Evolutionary conservation across 192 early-diverging fungal genomes (phyloP), one percentile per base, ranked within the genome.

Genomic region (Lobulomyces angularis): DNA sequence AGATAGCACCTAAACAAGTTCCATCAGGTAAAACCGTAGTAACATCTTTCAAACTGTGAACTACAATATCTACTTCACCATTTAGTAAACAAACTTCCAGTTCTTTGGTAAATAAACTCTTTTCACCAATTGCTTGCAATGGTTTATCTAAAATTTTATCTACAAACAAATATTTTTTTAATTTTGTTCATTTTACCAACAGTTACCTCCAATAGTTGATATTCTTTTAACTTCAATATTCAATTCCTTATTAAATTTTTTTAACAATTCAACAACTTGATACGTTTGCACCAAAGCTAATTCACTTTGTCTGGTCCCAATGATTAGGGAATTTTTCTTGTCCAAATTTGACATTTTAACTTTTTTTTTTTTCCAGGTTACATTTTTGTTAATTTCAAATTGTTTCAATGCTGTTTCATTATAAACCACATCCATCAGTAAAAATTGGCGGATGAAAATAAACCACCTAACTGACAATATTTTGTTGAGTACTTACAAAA

Each of bases 31-130:
- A 51, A 21, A 58, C 67, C 19, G 93, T 93, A 8, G 88, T 88
- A 37, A 97, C 60, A 50, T 97, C 93, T 61, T 97, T 97, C 25
- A 95, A 69, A 16, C 85, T 86, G 51, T 97, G 93, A 2, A 94
- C 90, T 25, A 97, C 79, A 12, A 94, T 37, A 53, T 94, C 83
- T 19, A 89, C 81, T 8, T 51, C 51, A 3, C 65, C 45, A 6
- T 66, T 58, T 9, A 64, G 64, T 14, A 97, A 64, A 1, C 88
- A 79, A 1, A 79, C 51, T 49, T 94, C 89, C 2, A 93, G 69
- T 39, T 94, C 90, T 46, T 87, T 88, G 29, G 89, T 90, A 41
- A 93, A 93, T 27, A 94, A 60, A 0, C 82, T 74, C 43, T 88
- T 92, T 43, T 84, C 76, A 27, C 93, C 90, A 45, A 97, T 88